Conservation (phyloP, 768 basidiomycete species). For the Calocera viscosa region DNA sequence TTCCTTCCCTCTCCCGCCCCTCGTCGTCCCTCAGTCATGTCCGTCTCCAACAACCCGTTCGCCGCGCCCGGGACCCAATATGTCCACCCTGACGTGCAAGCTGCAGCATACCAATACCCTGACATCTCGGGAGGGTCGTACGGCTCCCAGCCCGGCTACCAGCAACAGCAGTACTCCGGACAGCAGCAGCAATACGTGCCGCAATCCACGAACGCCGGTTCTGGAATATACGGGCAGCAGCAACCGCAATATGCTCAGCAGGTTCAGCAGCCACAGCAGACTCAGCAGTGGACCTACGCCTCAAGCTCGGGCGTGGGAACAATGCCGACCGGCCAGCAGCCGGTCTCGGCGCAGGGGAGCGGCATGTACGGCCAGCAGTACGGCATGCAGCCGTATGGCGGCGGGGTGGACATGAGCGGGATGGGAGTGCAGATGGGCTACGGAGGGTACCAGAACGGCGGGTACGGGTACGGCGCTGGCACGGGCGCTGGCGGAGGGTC, state of each 20-base stretch:
- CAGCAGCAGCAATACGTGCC: not conserved
- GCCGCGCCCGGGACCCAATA: not conserved
- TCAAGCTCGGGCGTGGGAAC: not conserved
- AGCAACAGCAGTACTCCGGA: not conserved
- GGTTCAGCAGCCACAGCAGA: not conserved
- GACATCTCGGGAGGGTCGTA: not conserved
- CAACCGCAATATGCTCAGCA: not conserved
- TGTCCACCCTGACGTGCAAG: not conserved
- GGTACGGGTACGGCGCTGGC: not conserved
- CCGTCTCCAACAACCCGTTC: not conserved
- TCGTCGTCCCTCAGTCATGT: not conserved
- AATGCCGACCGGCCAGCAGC: not conserved
- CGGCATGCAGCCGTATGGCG: not conserved
- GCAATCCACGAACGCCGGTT: not conserved
- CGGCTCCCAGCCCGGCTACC: not conserved
- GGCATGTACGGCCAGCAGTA: constrained; percentile 1
- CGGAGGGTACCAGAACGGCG: not conserved
- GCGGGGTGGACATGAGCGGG: not conserved
- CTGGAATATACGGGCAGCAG: not conserved
- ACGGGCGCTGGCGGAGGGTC: not conserved
- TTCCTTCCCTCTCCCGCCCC: not conserved
- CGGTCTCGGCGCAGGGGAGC: not conserved
- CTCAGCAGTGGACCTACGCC: not conserved
- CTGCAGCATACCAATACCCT: constrained; percentile 3
- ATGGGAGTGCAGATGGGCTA: not conserved